Evolutionary conservation across 176 grass and related monocot species (phyloP).

Genomic region (Neostapfia colusana): DNA sequence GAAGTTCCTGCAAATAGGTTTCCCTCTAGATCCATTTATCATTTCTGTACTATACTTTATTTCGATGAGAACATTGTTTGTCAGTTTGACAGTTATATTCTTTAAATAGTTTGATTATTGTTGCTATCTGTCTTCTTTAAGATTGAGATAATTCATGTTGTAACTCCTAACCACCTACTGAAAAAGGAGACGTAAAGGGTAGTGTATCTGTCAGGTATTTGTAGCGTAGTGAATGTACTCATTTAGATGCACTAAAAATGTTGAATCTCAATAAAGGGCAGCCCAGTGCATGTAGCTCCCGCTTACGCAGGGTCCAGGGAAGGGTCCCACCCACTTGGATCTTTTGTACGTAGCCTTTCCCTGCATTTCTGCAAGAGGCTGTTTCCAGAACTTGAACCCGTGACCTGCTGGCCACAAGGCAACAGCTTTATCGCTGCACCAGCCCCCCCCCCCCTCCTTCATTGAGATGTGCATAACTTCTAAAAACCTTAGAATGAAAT

Average conservation of each 20-base stretch:
- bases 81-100: not conserved
- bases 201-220: constrained; percentile 7
- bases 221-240: not conserved
- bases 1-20: constrained; percentile 88
- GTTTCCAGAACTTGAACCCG: no score
- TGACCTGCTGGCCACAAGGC: no score
- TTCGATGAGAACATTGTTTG: not conserved
- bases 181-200: not conserved
- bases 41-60: constrained; percentile 1
- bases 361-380: no score
- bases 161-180: constrained; percentile 12
- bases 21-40: constrained; percentile 9
- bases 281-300: no score
- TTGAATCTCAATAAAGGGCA: no score
- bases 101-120: not conserved
- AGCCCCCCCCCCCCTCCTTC: no score
- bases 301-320: no score
- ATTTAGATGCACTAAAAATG: constrained; percentile 3
- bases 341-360: no score
- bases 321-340: no score
- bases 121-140: constrained; percentile 4
- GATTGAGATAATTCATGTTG: not conserved
- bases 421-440: no score
- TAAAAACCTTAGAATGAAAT: not conserved
- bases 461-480: no score